A percentile compares a stretch with the other conserved stretches of the same genome.
Conservation (phyloP, 306 rosid genomes). For the Fragaria iinumae region DNA sequence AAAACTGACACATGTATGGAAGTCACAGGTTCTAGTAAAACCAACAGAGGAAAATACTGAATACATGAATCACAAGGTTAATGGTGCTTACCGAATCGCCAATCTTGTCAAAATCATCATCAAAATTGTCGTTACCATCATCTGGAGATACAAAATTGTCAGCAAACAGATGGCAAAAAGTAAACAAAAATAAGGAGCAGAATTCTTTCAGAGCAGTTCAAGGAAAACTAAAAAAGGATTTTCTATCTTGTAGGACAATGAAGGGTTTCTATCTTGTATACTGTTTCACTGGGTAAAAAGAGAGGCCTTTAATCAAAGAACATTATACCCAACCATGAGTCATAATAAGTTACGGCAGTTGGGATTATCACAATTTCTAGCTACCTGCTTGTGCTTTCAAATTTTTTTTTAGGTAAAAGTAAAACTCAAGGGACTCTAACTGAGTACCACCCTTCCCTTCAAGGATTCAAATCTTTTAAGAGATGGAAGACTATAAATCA, state of each 20-base stretch:
- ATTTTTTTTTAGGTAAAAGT: neutral
- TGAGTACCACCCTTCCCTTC: neutral
- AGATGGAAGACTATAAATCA: neutral
- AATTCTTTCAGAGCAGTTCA: neutral
- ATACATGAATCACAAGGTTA: neutral
- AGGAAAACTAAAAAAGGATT: too few species aligned
- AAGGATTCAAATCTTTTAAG: neutral
- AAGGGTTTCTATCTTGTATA: neutral
- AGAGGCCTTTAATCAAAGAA: neutral
- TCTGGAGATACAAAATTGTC: conserved; percentile 46
- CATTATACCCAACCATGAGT: neutral
- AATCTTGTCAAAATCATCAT: conserved; percentile 97
- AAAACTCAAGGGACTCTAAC: neutral
- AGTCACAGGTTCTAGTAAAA: neutral
- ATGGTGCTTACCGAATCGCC: conserved; percentile 71
- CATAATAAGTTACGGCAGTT: neutral
- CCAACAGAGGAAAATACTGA: neutral
- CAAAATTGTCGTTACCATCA: conserved; percentile 64
- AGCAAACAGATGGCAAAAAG: conserved; percentile 8
- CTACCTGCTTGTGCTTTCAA: neutral
- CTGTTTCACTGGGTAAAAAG: neutral
- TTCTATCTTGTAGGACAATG: neutral
- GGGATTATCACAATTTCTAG: conserved; percentile 3
- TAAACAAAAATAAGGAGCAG: conserved; percentile 3
- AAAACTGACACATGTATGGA: neutral